These are phyloP conservation scores for Lumnitzera littorea DNA, from an alignment of 345 rosid genomes.

Conservation along the genomic window DNA sequence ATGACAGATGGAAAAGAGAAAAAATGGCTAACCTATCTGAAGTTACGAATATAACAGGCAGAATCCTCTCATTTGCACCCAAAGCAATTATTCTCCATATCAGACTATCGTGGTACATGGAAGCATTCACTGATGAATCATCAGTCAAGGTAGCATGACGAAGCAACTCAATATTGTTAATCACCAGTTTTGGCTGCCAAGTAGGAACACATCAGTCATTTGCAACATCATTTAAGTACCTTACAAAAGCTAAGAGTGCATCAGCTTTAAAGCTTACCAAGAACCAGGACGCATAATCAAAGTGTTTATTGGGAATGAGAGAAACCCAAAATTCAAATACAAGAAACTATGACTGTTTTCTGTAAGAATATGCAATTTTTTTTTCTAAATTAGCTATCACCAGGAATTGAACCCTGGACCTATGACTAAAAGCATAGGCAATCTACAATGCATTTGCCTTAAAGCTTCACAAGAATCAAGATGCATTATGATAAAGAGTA, in stretches of 20 bases:
- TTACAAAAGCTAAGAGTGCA: too few relatives aligned
- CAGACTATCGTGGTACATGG: constrained; percentile 90
- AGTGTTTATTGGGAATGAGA: too few relatives aligned
- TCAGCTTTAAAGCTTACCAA: neutral
- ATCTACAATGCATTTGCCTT: too few relatives aligned
- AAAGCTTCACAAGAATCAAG: too few relatives aligned
- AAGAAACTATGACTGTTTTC: too few relatives aligned
- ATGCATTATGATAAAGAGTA: too few relatives aligned
- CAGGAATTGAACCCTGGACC: too few relatives aligned
- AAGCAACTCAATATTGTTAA: constrained; percentile 86
- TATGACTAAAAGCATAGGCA: too few relatives aligned
- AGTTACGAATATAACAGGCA: constrained; percentile 76
- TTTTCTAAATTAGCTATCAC: too few relatives aligned
- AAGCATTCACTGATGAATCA: constrained; percentile 46
- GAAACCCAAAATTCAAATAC: too few relatives aligned
- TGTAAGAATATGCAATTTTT: too few relatives aligned
- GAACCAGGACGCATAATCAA: neutral
- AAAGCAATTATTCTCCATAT: constrained; percentile 81
- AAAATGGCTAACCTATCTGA: constrained; percentile 63
- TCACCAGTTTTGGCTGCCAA: constrained; percentile 93
- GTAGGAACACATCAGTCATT: constrained; percentile 5
- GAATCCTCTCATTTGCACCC: constrained; percentile 73
- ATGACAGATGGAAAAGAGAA: neutral
- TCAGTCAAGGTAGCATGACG: constrained; percentile 57
- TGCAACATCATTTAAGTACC: neutral